These are phyloP conservation scores for Pyrus pyrifolia DNA, from an alignment of 306 rosid genomes.

Conservation along the genomic window DNA sequence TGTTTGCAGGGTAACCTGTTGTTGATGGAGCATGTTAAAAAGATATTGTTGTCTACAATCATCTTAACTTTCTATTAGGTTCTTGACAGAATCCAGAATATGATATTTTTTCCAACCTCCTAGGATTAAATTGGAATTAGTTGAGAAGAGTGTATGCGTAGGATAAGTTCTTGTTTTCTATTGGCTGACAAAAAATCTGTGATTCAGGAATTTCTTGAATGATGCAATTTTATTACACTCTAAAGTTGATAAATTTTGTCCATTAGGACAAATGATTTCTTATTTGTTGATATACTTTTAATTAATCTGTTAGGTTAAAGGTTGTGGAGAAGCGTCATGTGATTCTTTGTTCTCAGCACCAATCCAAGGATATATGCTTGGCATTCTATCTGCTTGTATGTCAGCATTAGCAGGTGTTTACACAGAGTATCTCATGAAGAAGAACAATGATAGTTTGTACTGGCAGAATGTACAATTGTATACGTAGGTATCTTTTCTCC, in stretches of 20 bases:
- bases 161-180: neutral
- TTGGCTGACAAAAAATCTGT: neutral
- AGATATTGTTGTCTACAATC: neutral
- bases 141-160: neutral
- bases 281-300: conserved; percentile 7
- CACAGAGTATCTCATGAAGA: conserved; percentile 96
- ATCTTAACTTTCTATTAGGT: neutral
- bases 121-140: neutral
- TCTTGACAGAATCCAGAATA: neutral
- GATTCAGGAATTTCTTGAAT: neutral
- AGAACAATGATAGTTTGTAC: conserved; percentile 86
- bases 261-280: neutral
- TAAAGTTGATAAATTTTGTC: neutral
- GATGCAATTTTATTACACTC: conserved; percentile 3
- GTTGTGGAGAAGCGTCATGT: conserved; percentile 84
- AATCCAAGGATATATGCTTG: conserved; percentile 79
- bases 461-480: conserved; percentile 97
- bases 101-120: neutral
- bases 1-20: neutral
- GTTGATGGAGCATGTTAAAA: neutral
- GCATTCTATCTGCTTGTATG: conserved; percentile 85
- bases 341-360: conserved; percentile 85
- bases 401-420: conserved; percentile 95
- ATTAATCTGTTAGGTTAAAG: conserved; percentile 56
- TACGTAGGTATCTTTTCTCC: conserved; percentile 63